Base-by-base conservation (phyloP, 306 rosid species). In the Malus fusca region DNA sequence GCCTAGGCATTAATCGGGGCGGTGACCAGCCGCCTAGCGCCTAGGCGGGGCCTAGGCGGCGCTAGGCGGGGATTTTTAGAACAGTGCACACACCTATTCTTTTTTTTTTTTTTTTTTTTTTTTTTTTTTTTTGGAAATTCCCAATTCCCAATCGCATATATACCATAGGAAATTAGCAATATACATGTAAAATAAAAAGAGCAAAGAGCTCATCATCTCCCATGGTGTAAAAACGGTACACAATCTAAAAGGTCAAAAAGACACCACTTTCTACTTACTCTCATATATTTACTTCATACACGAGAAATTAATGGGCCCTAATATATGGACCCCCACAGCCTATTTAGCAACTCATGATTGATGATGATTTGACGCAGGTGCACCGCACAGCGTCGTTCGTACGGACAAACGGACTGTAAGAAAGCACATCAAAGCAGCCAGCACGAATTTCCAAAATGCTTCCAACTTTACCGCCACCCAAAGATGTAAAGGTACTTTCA, bases 391-490 rank as follows among this genome's bases (percentile, higher is more conserved):
- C 25, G 15, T 10, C 2, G 76, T 56, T 40, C 78, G 81, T 72
- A 76, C 69, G 69, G 77, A 78, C 53, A 11, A 7, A 72, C 46
- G 35, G 37, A 18, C 40, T 4, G 30, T 11, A 5, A 48, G 8
- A 48, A 48, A 48, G 19, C 19, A 48, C 53, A 4, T 48, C 53
- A 4, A 15, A 1, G 7, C 26, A 70, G 71, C 76, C 77, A 21
- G 83, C 79, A 35, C 74, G 73, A 74, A 83, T 61, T 31, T 22
- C 73, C 66, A 76, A 83, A 65, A 76, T 62, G 75, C 75, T 70
- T 62, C 81, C 76, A 76, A 68, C 68, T 52, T 79, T 72, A 79
- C 84, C 79, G 84, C 73, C 72, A 52, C 80, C 79, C 83, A 61
- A 46, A 46, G 21, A 56, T 60, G 70, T 26, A 66, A 44, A 15